Evolutionary conservation across 768 basidiomycete species (phyloP).

Genomic region (Coprinellus micaceus): DNA sequence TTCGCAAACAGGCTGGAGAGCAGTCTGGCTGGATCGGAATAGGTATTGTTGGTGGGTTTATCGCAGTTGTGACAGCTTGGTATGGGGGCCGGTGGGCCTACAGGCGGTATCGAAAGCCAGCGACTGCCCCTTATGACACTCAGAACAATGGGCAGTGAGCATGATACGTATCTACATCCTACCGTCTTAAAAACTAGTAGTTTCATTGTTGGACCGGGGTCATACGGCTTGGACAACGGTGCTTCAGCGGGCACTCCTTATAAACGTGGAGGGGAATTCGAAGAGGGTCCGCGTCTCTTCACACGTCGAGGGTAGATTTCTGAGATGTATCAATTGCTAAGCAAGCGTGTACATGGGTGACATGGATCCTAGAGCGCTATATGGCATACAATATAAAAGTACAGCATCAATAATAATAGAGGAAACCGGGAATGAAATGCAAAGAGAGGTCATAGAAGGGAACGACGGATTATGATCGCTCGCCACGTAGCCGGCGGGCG

Average conservation of each 20-base stretch:
- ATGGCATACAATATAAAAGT: constrained; percentile 10
- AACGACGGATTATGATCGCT: constrained; percentile 51
- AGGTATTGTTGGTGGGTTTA: constrained; percentile 15
- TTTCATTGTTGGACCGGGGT: too few relatives aligned
- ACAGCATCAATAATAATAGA: constrained; percentile 8
- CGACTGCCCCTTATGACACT: too few relatives aligned
- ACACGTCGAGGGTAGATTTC: neutral
- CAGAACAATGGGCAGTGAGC: too few relatives aligned
- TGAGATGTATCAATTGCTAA: constrained; percentile 1
- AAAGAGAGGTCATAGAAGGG: neutral
- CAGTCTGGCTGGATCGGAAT: constrained; percentile 17
- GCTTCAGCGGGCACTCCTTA: too few relatives aligned
- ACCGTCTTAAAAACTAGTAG: too few relatives aligned
- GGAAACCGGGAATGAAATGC: neutral
- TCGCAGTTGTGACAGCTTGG: constrained; percentile 11
- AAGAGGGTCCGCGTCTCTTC: too few relatives aligned
- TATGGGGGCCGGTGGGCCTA: constrained; percentile 9
- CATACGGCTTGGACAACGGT: too few relatives aligned
- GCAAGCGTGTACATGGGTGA: constrained; percentile 1
- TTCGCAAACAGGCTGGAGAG: constrained; percentile 11
- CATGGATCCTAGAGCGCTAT: constrained; percentile 6
- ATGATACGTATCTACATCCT: too few relatives aligned
- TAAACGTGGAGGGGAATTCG: neutral
- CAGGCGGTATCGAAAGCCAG: too few relatives aligned
- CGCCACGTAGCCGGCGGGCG: constrained; percentile 75